Conservation (phyloP, 2,329 filamentous ascomycete species). For the Fusarium transvaalense region DNA sequence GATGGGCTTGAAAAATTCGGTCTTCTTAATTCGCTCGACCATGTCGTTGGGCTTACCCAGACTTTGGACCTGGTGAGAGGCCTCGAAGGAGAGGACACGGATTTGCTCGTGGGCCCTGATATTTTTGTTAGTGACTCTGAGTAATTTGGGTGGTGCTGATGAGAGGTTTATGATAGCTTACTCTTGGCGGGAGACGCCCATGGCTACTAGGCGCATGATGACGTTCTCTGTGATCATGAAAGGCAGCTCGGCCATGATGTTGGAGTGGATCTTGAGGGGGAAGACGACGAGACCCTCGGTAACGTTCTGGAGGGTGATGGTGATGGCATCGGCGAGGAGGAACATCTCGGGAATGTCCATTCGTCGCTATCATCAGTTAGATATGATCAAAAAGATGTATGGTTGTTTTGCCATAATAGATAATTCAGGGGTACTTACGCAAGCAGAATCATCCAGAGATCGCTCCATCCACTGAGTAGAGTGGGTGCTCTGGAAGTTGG, state of each 20-base stretch:
- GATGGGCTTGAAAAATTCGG: constrained; percentile 39
- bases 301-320: constrained; percentile 33
- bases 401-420: neutral
- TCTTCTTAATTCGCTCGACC: constrained; percentile 36
- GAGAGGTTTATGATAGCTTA: too few species aligned
- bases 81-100: constrained; percentile 31
- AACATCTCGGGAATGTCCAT: constrained; percentile 40
- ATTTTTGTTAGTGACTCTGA: neutral
- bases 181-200: constrained; percentile 38
- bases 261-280: constrained; percentile 22
- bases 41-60: constrained; percentile 43
- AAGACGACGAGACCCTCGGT: constrained; percentile 42
- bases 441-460: constrained; percentile 25
- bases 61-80: constrained; percentile 32
- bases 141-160: too few species aligned
- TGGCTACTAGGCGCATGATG: constrained; percentile 37
- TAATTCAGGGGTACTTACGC: neutral
- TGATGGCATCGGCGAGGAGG: constrained; percentile 34
- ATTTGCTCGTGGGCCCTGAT: constrained; percentile 38
- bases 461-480: constrained; percentile 32
- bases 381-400: too few species aligned
- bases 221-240: constrained; percentile 42
- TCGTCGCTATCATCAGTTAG: neutral
- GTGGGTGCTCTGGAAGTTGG: constrained; percentile 22
- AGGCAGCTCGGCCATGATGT: constrained; percentile 26